Conservation (phyloP, 78 protist species). For the Pigoraptor vietnamica region DNA sequence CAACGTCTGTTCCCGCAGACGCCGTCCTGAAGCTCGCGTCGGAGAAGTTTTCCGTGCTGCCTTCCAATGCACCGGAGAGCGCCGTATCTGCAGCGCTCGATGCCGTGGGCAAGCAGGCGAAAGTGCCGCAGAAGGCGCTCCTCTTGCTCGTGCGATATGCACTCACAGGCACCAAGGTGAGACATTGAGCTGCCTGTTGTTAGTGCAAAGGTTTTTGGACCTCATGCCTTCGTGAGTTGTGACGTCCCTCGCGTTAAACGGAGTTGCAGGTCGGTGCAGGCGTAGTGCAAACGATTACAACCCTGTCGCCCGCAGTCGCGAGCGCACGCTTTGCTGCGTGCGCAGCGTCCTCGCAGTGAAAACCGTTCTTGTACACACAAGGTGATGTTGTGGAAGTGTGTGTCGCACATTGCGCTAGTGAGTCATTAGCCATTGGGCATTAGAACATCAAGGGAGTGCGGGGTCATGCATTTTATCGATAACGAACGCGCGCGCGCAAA, state of each 20-base stretch:
- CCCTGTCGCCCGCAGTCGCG: neutral
- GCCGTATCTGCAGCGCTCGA: neutral
- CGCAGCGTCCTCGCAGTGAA: too few relatives aligned
- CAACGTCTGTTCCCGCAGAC: too few relatives aligned
- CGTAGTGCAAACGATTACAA: neutral
- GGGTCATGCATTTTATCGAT: too few relatives aligned
- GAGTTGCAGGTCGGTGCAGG: neutral
- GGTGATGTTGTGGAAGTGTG: too few relatives aligned
- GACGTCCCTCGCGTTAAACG: neutral
- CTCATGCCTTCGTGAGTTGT: neutral
- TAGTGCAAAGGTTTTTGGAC: neutral
- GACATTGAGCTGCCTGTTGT: neutral
- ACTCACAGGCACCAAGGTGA: neutral
- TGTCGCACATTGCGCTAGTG: too few relatives aligned
- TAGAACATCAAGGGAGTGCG: too few relatives aligned
- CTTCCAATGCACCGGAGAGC: neutral
- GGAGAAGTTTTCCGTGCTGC: too few relatives aligned
- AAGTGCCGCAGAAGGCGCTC: neutral
- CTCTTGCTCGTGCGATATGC: neutral
- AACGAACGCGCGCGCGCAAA: too few relatives aligned
- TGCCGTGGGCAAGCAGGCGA: neutral
- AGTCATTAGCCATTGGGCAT: too few relatives aligned
- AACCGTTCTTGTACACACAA: too few relatives aligned
- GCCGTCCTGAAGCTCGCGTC: neutral
- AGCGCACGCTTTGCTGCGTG: neutral